Evolutionary conservation across 164 flowering plant species (phyloP).

Genomic region (Vitis vinifera): ASM3070453v1 NC_081808.1:1296501-1297000

Average conservation of each 20-base stretch:
- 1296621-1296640: slow-evolving; percentile 52
- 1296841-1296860: slow-evolving; percentile 89
- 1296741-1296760: slow-evolving; percentile 49
- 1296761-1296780: slow-evolving; percentile 56
- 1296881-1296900: neutral
- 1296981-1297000: slow-evolving; percentile 84
- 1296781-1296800: slow-evolving; percentile 83
- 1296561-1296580: slow-evolving; percentile 70
- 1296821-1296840: slow-evolving; percentile 88
- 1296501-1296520: slow-evolving; percentile 82
- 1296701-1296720: slow-evolving; percentile 78
- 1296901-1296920: slow-evolving; percentile 29
- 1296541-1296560: slow-evolving; percentile 72
- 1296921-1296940: slow-evolving; percentile 69
- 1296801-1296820: slow-evolving; percentile 75
- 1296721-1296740: slow-evolving; percentile 72
- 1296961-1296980: slow-evolving; percentile 74
- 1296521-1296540: slow-evolving; percentile 70
- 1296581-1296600: slow-evolving; percentile 32
- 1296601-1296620: slow-evolving; percentile 41
- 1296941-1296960: slow-evolving; percentile 47
- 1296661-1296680: slow-evolving; percentile 83
- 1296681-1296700: slow-evolving; percentile 81
- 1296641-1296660: slow-evolving; percentile 76
- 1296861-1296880: slow-evolving; percentile 79